A percentile compares a stretch with the other conserved stretches of the same genome.
Evolutionary conservation across 192 early-diverging fungal species (phyloP).

Genomic region (Coemansia sp.): DNA sequence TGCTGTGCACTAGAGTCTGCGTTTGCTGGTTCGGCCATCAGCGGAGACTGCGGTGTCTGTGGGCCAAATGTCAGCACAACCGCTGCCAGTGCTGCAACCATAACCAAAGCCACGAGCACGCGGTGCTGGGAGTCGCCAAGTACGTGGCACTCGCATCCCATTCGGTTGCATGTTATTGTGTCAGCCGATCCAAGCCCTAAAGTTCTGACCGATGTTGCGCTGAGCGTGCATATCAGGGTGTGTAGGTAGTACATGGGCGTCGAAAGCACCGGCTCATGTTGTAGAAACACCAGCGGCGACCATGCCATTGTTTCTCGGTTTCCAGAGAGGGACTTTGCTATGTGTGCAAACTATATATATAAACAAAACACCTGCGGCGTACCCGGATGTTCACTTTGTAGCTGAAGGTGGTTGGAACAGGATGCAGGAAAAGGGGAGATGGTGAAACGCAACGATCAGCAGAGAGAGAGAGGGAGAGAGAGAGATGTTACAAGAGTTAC

Average conservation of each 20-base stretch:
- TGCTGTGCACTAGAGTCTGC: neutral
- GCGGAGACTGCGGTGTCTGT: conserved; percentile 45
- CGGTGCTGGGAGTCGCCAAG: conserved; percentile 40
- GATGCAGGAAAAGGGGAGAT: too few species aligned
- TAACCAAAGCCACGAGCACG: conserved; percentile 34
- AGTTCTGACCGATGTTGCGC: conserved; percentile 37
- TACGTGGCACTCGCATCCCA: conserved; percentile 56
- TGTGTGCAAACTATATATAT: too few species aligned
- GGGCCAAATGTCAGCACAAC: conserved; percentile 44
- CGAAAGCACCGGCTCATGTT: neutral
- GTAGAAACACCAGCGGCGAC: conserved; percentile 17
- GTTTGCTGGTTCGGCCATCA: conserved; percentile 38
- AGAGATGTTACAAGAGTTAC: too few species aligned
- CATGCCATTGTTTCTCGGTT: neutral
- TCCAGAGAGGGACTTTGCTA: neutral
- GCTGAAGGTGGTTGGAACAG: too few species aligned
- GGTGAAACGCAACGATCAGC: too few species aligned
- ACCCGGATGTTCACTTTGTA: too few species aligned
- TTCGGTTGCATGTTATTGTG: conserved; percentile 49
- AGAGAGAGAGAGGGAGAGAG: too few species aligned
- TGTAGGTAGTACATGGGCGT: conserved; percentile 26
- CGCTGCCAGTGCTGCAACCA: conserved; percentile 34
- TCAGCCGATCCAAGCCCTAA: conserved; percentile 11
- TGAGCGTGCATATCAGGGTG: conserved; percentile 54
- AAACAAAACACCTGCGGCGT: too few species aligned